These are phyloP conservation scores for Salix dunnii DNA, from an alignment of 345 rosid genomes.

Conservation along the genomic window DNA sequence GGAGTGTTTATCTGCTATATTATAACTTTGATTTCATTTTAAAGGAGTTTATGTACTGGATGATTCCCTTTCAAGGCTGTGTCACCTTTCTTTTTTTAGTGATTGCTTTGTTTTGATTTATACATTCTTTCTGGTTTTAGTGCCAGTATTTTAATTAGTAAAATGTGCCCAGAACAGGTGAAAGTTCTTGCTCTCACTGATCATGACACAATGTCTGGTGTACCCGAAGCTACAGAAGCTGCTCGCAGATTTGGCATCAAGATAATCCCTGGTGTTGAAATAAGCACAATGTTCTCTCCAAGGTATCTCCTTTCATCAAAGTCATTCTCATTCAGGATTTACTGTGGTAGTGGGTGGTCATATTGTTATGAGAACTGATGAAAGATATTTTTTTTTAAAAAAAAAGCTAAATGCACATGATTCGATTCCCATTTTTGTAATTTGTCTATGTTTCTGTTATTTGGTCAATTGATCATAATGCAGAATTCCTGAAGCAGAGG, in stretches of 20 bases:
- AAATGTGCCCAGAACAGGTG: slow-evolving; percentile 63
- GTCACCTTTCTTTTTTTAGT: too few relatives aligned
- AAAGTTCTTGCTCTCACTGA: slow-evolving; percentile 94
- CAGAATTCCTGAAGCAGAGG: slow-evolving; percentile 61
- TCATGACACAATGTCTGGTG: slow-evolving; percentile 85
- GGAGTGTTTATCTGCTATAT: too few relatives aligned
- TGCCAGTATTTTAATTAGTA: slow-evolving; percentile 21
- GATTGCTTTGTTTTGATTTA: background rate
- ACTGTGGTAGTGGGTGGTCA: background rate
- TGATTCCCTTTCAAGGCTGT: too few relatives aligned
- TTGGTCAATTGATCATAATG: slow-evolving; percentile 2
- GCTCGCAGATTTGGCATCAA: slow-evolving; percentile 71
- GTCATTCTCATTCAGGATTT: background rate
- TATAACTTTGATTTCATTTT: too few relatives aligned
- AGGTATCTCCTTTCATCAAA: slow-evolving; percentile 36
- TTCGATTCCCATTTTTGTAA: background rate
- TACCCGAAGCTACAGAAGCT: slow-evolving; percentile 87
- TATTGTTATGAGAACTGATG: too few relatives aligned
- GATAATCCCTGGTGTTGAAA: slow-evolving; percentile 91
- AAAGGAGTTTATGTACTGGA: too few relatives aligned
- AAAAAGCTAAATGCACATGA: background rate
- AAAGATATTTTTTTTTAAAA: background rate
- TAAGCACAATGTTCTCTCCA: slow-evolving; percentile 76
- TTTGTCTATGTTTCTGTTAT: slow-evolving; percentile 17
- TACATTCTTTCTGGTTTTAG: background rate